Percentiles rank a stretch among this genome's conserved stretches.
Evolutionary conservation across 768 basidiomycete genomes (phyloP).

Genomic region (Exidia glandulosa): DNA sequence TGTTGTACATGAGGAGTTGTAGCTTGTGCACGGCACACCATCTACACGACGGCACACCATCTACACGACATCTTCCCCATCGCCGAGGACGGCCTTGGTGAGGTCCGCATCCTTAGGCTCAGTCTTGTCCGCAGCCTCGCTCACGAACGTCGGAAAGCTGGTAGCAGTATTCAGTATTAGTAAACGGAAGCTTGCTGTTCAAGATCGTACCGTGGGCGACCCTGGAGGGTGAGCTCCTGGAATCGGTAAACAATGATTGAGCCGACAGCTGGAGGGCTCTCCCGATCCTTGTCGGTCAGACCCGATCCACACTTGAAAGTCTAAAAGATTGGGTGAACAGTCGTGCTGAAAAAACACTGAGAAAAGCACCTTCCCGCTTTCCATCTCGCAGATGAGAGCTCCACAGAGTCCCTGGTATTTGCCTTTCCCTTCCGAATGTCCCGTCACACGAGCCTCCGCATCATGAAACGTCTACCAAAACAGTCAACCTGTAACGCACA

Average conservation of each 20-base stretch:
- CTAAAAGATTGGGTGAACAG: slow-evolving; percentile 16
- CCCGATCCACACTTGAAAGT: slow-evolving; percentile 48
- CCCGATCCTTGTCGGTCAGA: slow-evolving; percentile 40
- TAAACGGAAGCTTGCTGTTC: neutral
- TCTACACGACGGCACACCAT: no score
- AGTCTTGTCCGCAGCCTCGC: slow-evolving; percentile 41
- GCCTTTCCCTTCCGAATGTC: no score
- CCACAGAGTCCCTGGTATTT: no score
- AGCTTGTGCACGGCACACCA: no score
- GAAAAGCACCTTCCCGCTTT: slow-evolving; percentile 40
- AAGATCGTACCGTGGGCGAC: slow-evolving; percentile 38
- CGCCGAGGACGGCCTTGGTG: no score
- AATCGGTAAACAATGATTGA: slow-evolving; percentile 47
- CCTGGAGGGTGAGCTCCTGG: slow-evolving; percentile 46
- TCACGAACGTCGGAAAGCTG: slow-evolving; percentile 46
- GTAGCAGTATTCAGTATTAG: no score
- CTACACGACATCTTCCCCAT: no score
- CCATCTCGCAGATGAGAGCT: slow-evolving; percentile 35
- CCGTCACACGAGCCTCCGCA: no score
- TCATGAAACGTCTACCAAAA: no score
- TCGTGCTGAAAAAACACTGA: neutral
- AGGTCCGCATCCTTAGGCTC: slow-evolving; percentile 47
- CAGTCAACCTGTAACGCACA: no score
- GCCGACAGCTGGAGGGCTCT: slow-evolving; percentile 43
- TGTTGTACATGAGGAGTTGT: no score